Evolutionary conservation across 2,329 filamentous ascomycete species (phyloP), one percentile per base, ranked within the genome.

Genomic region (Orbilia ellipsospora): DNA sequence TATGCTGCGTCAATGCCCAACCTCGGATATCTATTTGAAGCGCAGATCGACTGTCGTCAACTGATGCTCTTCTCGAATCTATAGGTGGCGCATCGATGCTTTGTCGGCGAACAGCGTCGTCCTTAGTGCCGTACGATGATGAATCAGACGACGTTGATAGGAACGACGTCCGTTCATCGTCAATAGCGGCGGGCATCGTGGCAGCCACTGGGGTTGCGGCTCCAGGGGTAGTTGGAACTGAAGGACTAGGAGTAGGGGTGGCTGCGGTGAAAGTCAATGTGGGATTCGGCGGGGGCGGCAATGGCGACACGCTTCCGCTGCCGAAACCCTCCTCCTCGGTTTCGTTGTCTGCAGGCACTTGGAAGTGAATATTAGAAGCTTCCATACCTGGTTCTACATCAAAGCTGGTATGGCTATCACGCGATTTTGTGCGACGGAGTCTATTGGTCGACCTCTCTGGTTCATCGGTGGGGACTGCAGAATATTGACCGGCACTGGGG

Each of bases 21-120:
- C 95, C 95, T 81, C 94, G 92, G 81, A 98, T 91, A 89, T 98
- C 95, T 92, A 92, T 83, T 65, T 55, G 45, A 65, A 61, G 59
- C 56, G 62, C 52, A 52, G 28, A 16, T 55, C 54, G 61, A 40
- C 56, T 55, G 20, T 69, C 73, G 62, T 76, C 73, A 76, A 76
- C 54, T 23, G 64, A 69, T 42, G 65, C 60, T 76, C 73, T 65
- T 62, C 73, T 65, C 40, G 62, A 57, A 18, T 56, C 59, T 40
- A 44, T 45, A 10, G 60, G 16, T 45, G 57, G 45, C 51, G 69
- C 81, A 87, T 90, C 88, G 87, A 90, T 86, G 85, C 85, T 87
- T 73, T 82, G 57, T 63, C 66, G 86, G 75, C 77, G 77, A 59
- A 77, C 57, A 64, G 64, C 75, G 67, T 78, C 67, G 59, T 79